Evolutionary conservation across 306 rosid species (phyloP), one percentile per base, ranked within the genome.

Genomic region (Rubus parviflorus): DNA sequence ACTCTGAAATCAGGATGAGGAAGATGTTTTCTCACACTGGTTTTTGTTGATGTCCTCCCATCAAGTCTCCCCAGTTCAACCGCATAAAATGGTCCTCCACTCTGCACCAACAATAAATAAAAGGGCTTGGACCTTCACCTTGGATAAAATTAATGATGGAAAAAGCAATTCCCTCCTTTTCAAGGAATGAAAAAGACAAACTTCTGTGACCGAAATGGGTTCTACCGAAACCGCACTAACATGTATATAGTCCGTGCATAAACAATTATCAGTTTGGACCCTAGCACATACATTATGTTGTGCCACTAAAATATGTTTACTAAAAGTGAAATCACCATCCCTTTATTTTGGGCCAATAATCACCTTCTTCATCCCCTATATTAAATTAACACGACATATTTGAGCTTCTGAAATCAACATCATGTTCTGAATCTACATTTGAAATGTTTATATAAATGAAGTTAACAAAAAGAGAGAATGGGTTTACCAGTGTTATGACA

Each of bases 61-160:
- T 94, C 98, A 40, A 78, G 77, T 77, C 98, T 80, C 78, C 98
- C 97, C 79, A 90, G 41, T 73, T 94, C 97, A 19, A 94, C 96
- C 40, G 9, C 83, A 82, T 94, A 92, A 64, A 48, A 84, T 23
- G 98, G 97, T 19, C 98, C 98, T 84, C 94, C 96, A 47, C 94
- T 82, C 94, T 93, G 86, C 83, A 81, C 42, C 17, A 16, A 41
- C 35, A 30, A 30, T 30, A 30, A 30, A 30, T 30, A 30, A 14
- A 12, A 43, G 22, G 16, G 30, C 30, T 25, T 20, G 56, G n/a
- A n/a, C n/a, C n/a, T n/a, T n/a, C n/a, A n/a, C n/a, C n/a, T n/a
- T n/a, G n/a, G n/a, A 45, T 41, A 12, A 41, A 53, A 12, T 13
- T 43, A 1, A 45, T 57, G 5, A n/a, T 74, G 68, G 30, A 6